Base-by-base conservation (phyloP, 352 stramenopile genomes). In the Globisporangium uncinulatum region DNA sequence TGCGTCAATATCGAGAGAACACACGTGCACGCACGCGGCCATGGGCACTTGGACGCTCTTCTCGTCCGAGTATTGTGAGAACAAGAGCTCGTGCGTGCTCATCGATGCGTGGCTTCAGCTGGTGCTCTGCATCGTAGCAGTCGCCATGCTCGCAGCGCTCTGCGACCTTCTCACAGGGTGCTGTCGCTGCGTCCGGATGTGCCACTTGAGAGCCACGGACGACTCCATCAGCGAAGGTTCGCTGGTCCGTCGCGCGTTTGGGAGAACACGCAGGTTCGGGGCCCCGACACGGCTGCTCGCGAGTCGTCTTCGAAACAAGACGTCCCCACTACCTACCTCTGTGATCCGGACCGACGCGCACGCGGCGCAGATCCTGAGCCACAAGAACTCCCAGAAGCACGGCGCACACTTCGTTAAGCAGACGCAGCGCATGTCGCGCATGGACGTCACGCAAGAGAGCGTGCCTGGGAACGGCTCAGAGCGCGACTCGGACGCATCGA, bases 351-450 rank as follows among this genome's bases (percentile, higher is more conserved):
- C 78, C 59, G 82, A 92, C 51, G 79, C 81, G 32, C 72, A 69
- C 29, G 36, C 57, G 15, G 79, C 82, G 8, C 67, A 77, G 19
- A 88, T 92, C 54, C 68, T 75, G 45, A 79, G 76, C 36, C 78
- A 89, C 66, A 92, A 92, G 66, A 92, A 89, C 70, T 85, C 72
- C 17, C 66, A 73, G 21, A 84, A 92, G 57, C 74, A 89, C 46
- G 82, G 73, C 19, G 59, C 56, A 47, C 68, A 77, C 20, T 90
- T 92, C 60, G 75, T 90, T 15, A 66, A 81, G 56, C 78, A 87
- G 57, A 88, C 74, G 0, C 79, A 89, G 48, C 76, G 82, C 10
- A 75, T 92, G 63, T 64, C 69, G 0, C 65, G 59, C 54, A 69
- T 76, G 56, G 79, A 80, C 37, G 66, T 76, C 46, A 66, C 65